These are phyloP conservation scores for Fusarium bulbicola DNA, from an alignment of 2,329 filamentous ascomycete species.

Conservation along the genomic window DNA sequence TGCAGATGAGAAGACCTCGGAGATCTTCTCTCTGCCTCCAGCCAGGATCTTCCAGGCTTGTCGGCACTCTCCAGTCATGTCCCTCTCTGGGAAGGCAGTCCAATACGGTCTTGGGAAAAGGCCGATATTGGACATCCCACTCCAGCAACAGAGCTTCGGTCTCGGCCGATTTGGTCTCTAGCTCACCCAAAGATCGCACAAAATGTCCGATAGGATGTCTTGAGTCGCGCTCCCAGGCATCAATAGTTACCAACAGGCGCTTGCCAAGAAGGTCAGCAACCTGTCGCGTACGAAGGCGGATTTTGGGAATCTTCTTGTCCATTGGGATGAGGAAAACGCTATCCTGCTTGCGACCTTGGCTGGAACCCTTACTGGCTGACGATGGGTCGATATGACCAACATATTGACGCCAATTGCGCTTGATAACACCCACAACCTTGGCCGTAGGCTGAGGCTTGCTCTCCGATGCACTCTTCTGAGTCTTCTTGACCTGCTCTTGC, in stretches of 20 bases:
- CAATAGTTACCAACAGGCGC: constrained; percentile 90
- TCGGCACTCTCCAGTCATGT: constrained; percentile 91
- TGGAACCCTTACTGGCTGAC: constrained; percentile 77
- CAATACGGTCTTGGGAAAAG: constrained; percentile 93
- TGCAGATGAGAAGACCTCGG: constrained; percentile 88
- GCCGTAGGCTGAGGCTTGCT: constrained; percentile 88
- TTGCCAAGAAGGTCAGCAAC: constrained; percentile 89
- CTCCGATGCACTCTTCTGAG: constrained; percentile 79
- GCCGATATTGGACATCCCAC: constrained; percentile 96
- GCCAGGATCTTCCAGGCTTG: constrained; percentile 79
- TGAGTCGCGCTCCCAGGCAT: constrained; percentile 94
- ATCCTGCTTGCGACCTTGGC: constrained; percentile 85
- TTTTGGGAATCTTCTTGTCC: constrained; percentile 98
- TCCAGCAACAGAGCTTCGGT: constrained; percentile 94
- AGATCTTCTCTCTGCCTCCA: constrained; percentile 90
- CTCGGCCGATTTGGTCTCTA: constrained; percentile 97
- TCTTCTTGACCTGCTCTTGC: constrained; percentile 89
- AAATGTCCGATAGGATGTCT: constrained; percentile 94
- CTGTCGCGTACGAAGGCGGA: constrained; percentile 89
- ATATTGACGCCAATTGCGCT: constrained; percentile 97
- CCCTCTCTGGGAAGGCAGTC: constrained; percentile 93
- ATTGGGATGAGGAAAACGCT: constrained; percentile 96
- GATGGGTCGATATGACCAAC: constrained; percentile 94
- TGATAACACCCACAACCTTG: constrained; percentile 89
- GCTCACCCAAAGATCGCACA: constrained; percentile 87